These are phyloP conservation scores for Parascedosporium putredinis DNA, from an alignment of 2,329 filamentous ascomycete genomes.

Conservation along the genomic window DNA sequence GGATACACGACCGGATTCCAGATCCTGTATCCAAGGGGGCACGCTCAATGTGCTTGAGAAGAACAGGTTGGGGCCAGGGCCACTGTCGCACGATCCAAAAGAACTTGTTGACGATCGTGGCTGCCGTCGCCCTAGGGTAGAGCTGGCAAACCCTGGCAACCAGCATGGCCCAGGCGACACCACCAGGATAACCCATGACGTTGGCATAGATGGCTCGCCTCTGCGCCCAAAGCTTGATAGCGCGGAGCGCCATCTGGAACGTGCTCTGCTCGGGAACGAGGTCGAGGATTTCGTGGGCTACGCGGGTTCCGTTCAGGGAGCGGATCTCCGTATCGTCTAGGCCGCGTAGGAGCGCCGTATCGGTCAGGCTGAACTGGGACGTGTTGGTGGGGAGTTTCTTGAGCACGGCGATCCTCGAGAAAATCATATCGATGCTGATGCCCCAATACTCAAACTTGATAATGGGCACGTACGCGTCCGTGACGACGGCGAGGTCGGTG, in stretches of 20 bases:
- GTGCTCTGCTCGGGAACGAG: constrained; percentile 83
- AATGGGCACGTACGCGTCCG: constrained; percentile 88
- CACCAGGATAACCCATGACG: constrained; percentile 91
- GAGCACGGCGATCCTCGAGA: constrained; percentile 61
- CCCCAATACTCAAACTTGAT: constrained; percentile 90
- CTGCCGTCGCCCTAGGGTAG: constrained; percentile 83
- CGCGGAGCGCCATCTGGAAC: constrained; percentile 79
- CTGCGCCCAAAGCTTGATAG: constrained; percentile 95
- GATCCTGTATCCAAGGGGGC: constrained; percentile 72
- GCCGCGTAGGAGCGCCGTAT: constrained; percentile 75
- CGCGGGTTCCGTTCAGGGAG: constrained; percentile 86
- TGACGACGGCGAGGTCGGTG: constrained; percentile 73
- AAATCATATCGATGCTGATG: constrained; percentile 93
- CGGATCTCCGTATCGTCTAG: constrained; percentile 79
- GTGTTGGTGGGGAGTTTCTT: constrained; percentile 54
- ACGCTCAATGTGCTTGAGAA: constrained; percentile 79
- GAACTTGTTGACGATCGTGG: constrained; percentile 86
- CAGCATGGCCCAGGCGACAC: constrained; percentile 96
- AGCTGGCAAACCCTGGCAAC: constrained; percentile 92
- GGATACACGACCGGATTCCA: constrained; percentile 91
- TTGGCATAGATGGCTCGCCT: constrained; percentile 89
- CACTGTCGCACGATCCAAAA: constrained; percentile 85
- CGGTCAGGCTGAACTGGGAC: constrained; percentile 62
- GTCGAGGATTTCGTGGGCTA: constrained; percentile 83
- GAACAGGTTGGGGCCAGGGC: constrained; percentile 89